These are phyloP conservation scores for Andrographis paniculata DNA, from an alignment of 305 asterid genomes.

Conservation along the genomic window DNA sequence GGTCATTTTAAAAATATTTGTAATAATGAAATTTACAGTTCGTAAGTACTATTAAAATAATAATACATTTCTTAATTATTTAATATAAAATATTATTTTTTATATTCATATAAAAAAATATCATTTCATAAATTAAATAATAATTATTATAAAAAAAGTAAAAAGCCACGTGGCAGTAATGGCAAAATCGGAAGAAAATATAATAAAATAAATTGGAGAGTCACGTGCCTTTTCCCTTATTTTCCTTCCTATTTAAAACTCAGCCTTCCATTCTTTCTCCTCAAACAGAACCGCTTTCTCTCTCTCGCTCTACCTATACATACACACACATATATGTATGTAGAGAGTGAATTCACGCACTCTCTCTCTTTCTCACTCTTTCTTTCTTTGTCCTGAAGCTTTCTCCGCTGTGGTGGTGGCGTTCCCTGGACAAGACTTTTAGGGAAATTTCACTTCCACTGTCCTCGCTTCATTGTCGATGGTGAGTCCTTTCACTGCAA, in stretches of 20 bases:
- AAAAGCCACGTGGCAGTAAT: conserved; percentile 34
- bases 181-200: too few relatives aligned
- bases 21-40: too few relatives aligned
- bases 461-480: neutral
- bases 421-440: neutral
- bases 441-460: neutral
- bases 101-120: too few relatives aligned
- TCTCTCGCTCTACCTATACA: neutral
- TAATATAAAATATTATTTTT: too few relatives aligned
- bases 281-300: neutral
- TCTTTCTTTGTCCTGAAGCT: neutral
- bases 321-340: neutral
- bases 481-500: neutral
- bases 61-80: too few relatives aligned
- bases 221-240: conserved; percentile 16
- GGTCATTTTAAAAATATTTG: too few relatives aligned
- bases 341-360: neutral
- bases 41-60: too few relatives aligned
- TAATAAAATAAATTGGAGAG: too few relatives aligned
- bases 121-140: too few relatives aligned
- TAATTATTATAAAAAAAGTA: neutral
- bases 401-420: neutral
- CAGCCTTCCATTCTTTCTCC: too few relatives aligned
- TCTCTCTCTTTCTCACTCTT: neutral
- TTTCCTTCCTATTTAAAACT: too few relatives aligned